Evolutionary conservation across 768 basidiomycete species (phyloP), one percentile per base, ranked within the genome.

Genomic region (Fomitopsis pulvina): DNA sequence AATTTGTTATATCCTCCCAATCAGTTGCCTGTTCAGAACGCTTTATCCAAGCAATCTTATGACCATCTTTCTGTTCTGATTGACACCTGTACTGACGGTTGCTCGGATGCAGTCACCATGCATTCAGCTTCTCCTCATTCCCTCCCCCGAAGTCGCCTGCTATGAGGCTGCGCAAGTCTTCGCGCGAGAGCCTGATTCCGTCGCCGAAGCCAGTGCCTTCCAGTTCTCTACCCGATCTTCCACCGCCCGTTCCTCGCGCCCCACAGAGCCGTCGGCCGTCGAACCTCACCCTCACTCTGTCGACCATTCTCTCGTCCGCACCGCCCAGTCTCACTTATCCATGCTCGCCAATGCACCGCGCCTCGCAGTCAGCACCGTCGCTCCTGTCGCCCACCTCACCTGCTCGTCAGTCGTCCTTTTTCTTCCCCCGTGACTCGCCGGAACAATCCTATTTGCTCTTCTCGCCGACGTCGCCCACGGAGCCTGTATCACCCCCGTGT

Each of bases 131-230:
- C 52, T 47, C 55, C 21, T 46, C 39, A 6, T 45, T 53, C 16
- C 46, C 46, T 18, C n/a, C 24, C 5, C 27, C 30, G 6, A 32
- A 30, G 26, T 45, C 18, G n/a, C 22, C 50, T 20, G 43, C 14
- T 25, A 50, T 42, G 46, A 41, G 26, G n/a, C 42, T 59, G 16
- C 68, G 69, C 46, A 63, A 69, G 22, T 30, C 68, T 2, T 73
- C 68, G 6, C 72, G 65, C 24, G 71, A 73, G 52, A 67, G 76
- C 0, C 59, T 78, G 11, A 72, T 82, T 25, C 81, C 82, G 14
- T 80, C 79, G 2, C 77, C 78, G 2, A 81, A 82, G 60, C 81
- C 81, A 4, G 77, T 70, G 0, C 83, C 81, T 0, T 81, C 76
- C 4, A 60, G 69, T 2, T 74, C 71, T 2, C 68, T 81, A 7